Conservation (phyloP, 495 filamentous ascomycete genomes). For the Neurospora sp. region DNA sequence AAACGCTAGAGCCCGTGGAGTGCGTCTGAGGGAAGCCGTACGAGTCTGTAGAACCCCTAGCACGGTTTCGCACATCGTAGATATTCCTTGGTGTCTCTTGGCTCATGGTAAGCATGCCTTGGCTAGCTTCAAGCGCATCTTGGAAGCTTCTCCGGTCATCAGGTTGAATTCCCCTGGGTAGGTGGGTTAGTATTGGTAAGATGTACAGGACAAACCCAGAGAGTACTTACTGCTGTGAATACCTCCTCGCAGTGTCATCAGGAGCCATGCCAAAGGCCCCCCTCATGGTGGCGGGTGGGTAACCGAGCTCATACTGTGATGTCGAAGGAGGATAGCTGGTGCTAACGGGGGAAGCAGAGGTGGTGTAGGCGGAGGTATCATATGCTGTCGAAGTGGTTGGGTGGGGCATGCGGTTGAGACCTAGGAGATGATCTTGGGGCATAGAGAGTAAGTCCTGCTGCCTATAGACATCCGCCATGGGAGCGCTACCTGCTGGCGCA, state of each 20-base stretch:
- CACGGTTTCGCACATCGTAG: conserved; percentile 53
- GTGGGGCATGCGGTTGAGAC: conserved; percentile 39
- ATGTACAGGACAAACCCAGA: conserved; percentile 43
- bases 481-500: conserved; percentile 61
- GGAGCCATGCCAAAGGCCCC: conserved; percentile 44
- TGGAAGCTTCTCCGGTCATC: conserved; percentile 59
- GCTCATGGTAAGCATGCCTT: conserved; percentile 90
- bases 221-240: conserved; percentile 83
- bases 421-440: conserved; percentile 58
- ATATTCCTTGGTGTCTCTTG: conserved; percentile 83
- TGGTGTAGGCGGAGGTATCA: conserved; percentile 39
- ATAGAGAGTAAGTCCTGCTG: conserved; percentile 63
- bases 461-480: conserved; percentile 49
- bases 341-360: conserved; percentile 49
- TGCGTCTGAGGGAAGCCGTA: conserved; percentile 90
- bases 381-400: conserved; percentile 41
- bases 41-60: conserved; percentile 68
- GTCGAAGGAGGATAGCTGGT: conserved; percentile 59
- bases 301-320: conserved; percentile 55
- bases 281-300: conserved; percentile 55
- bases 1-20: conserved; percentile 91
- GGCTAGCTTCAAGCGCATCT: conserved; percentile 75
- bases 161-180: conserved; percentile 43
- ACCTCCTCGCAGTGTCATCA: conserved; percentile 59
- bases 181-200: not conserved